phyloP scores from a whole-genome alignment of 164 flowering plant species.

The Protea cynaroides region DNA sequence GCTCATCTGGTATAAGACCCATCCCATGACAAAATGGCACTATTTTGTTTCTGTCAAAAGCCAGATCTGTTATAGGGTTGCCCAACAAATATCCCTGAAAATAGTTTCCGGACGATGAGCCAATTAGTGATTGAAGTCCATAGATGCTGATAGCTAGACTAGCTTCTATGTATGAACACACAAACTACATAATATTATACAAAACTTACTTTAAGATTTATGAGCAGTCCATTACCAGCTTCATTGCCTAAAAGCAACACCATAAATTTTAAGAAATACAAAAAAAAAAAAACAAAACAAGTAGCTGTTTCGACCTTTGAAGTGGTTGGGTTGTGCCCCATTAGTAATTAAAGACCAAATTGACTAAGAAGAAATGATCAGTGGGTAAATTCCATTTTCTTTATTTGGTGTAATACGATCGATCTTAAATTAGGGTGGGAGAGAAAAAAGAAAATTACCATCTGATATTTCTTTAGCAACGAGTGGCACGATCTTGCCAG shows the following conservation, averaged over 20 bases:
- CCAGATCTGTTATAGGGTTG: conserved; percentile 22
- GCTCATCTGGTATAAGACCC: conserved; percentile 41
- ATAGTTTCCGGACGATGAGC: not conserved
- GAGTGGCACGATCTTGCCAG: conserved; percentile 25
- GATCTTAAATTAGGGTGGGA: too few relatives aligned
- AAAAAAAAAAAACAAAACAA: too few relatives aligned
- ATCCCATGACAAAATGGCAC: conserved; percentile 33
- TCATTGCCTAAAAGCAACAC: conserved; percentile 19
- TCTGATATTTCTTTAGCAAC: conserved; percentile 15
- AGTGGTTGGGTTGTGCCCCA: too few relatives aligned
- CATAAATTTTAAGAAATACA: not conserved
- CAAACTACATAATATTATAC: not conserved
- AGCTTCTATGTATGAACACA: not conserved
- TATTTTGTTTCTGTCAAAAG: not conserved
- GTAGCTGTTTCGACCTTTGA: too few relatives aligned
- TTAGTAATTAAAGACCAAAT: too few relatives aligned
- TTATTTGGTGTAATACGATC: too few relatives aligned
- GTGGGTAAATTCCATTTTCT: too few relatives aligned
- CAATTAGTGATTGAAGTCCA: not conserved
- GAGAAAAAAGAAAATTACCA: conserved; percentile 12
- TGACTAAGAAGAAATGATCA: too few relatives aligned
- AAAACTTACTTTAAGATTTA: conserved; percentile 31
- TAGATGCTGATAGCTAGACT: too few relatives aligned
- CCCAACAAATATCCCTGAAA: conserved; percentile 48
- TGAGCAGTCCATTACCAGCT: conserved; percentile 18